Evolutionary conservation across 1,284 basidiomycete genomes (phyloP).

Genomic region (Trichosporon faecale): DNA sequence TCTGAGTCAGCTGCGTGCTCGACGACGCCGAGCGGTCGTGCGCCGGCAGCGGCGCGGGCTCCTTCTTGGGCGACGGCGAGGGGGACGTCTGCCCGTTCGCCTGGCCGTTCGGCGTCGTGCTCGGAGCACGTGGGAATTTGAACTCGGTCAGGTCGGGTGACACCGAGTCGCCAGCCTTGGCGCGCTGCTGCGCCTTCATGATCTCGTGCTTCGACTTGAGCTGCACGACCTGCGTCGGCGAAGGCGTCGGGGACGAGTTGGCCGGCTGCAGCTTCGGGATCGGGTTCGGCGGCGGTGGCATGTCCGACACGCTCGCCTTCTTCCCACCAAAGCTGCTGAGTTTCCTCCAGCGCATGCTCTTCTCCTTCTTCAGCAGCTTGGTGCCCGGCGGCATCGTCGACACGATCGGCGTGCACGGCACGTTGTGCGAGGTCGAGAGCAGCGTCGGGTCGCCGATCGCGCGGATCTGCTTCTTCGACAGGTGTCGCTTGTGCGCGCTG

Average conservation of each 20-base stretch:
- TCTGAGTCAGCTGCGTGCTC: not conserved
- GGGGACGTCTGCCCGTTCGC: not conserved
- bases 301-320: constrained; percentile 31
- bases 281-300: constrained; percentile 19
- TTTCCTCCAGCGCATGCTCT: constrained; percentile 40
- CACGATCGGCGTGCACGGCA: constrained; percentile 31
- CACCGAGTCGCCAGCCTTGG: not conserved
- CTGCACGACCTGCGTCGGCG: not conserved
- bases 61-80: not conserved
- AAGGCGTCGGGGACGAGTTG: not conserved
- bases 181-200: not conserved
- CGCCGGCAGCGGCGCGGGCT: not conserved
- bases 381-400: constrained; percentile 10
- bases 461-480: constrained; percentile 22
- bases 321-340: constrained; percentile 29
- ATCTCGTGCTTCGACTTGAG: constrained; percentile 6
- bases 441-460: constrained; percentile 42
- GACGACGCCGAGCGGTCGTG: not conserved
- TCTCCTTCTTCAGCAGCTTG: constrained; percentile 4
- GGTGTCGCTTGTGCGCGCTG: constrained; percentile 20
- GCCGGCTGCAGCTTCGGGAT: not conserved
- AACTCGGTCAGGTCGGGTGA: not conserved
- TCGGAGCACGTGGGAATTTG: constrained; percentile 6
- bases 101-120: constrained; percentile 1
- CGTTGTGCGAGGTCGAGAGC: constrained; percentile 37